Evolutionary conservation across 2,329 filamentous ascomycete species (phyloP), one percentile per base, ranked within the genome.

Genomic region (Elsinoe fawcettii): DNA sequence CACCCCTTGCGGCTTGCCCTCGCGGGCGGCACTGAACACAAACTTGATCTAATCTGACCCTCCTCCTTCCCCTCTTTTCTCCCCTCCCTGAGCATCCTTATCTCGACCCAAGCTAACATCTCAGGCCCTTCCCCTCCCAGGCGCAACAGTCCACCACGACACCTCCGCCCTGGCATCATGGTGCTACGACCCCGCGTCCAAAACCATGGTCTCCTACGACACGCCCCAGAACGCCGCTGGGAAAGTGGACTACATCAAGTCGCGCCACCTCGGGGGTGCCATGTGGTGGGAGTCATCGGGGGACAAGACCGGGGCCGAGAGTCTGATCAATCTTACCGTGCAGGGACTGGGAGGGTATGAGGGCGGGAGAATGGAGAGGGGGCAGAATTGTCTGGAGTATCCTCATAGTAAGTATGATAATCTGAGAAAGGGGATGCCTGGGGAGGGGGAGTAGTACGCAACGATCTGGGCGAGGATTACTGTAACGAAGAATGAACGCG

Each of bases 281-380:
- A 96, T 97, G 91, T 97, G 90, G 90, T 95, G 88, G 88, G 91
- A 96, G 74, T 88, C 83, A 65, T 92, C 86, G 66, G 85, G 82
- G 1, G 92, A 96, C 69, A 85, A 84, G 67, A 67, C 71, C 2
- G 84, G 83, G 0, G 71, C 70, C 9, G 74, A 77, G 0, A 92
- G 88, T 64, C 69, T 96, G 66, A 90, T 77, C 54, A 64, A 65
- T 30, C 67, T 71, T 39, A 71, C 72, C n/a, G 69, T 72, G 22
- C 66, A 68, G 39, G 68, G 70, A 12, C 60, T 77, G 32, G 73
- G 73, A 4, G 71, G 72, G 1, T 68, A 64, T 34, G 66, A 67
- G 37, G 69, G 71, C n/a, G 63, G 65, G 23, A 67, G 69, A 43
- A 67, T 83, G 61, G 77, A 82, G 61, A 68, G 72, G 30, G 67